Evolutionary conservation across 495 filamentous ascomycete species (phyloP), one percentile per base, ranked within the genome.

Genomic region (Aspergillus diversus): DNA sequence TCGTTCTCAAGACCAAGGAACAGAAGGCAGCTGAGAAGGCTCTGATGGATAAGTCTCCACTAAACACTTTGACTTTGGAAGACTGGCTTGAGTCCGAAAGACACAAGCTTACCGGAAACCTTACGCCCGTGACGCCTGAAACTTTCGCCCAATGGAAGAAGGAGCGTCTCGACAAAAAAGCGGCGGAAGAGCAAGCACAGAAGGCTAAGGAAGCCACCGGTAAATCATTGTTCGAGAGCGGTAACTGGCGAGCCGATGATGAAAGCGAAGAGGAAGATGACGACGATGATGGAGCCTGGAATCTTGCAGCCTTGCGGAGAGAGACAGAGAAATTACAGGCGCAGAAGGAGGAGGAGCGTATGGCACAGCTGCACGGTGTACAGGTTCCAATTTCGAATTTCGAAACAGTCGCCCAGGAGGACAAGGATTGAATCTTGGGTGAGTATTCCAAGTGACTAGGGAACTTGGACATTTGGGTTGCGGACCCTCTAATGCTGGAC

Each of bases 1-100:
- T 97, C 81, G 84, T 98, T 32, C 84, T 99, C 63, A 98, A 98
- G 82, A 99, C 95, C 17, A 97, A 93, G 77, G 96, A 98, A 73
- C 95, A 99, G 76, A 86, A 92, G 64, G 92, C 92, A 6, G 92
- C 93, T 5, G 95, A 99, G 80, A 98, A 97, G 78, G 95, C 95
- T n/a, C 73, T 97, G 59, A 84, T 96, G 86, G 96, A 98, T 75
- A 98, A 98, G 77, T 95, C 91, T 11, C 93, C 96, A 50, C 81
- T 98, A 53, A 92, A 92, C 72, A 97, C 93, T 16, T 82, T 99
- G 53, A 99, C 95, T 2, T 81, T 99, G 50, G 95, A 99, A 79
- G 95, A 99, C 75, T 99, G 95, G 83, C 80, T 99, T 43, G 95
- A 99, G 76, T 91, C 88, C 12, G 92, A 97, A 80, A 84, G 95